Percentiles rank a stretch among this genome's conserved stretches.
Evolutionary conservation across 1,139 yeast species (phyloP).

Genomic region (Geotrichum fermentans): DNA sequence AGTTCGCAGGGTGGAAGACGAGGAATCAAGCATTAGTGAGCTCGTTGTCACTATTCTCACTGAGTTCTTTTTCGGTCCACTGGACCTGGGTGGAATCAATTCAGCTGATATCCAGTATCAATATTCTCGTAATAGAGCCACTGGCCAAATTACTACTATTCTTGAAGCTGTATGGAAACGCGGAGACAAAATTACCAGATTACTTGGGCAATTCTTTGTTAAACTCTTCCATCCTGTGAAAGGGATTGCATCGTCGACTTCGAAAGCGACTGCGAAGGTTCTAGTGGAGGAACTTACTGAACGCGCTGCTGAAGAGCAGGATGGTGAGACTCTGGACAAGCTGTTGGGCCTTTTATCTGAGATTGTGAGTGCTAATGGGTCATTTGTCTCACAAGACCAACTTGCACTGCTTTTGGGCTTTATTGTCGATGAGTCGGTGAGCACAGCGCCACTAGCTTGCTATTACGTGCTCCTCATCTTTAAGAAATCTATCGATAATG

Average conservation of each 20-base stretch:
- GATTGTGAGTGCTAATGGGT: constrained; percentile 48
- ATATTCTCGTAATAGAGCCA: constrained; percentile 7
- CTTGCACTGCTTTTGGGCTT: constrained; percentile 58
- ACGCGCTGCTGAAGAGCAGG: constrained; percentile 25
- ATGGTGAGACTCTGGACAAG: constrained; percentile 33
- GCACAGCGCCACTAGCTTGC: constrained; percentile 39
- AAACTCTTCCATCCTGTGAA: constrained; percentile 20
- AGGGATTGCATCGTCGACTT: constrained; percentile 23
- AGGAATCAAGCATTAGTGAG: constrained; percentile 55
- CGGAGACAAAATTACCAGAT: constrained; percentile 16
- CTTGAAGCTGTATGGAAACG: constrained; percentile 17
- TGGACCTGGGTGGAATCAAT: constrained; percentile 15
- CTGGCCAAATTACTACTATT: constrained; percentile 9
- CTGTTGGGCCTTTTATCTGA: constrained; percentile 49
- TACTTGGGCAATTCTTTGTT: constrained; percentile 19
- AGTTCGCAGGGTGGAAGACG: constrained; percentile 59
- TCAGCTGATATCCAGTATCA: constrained; percentile 16
- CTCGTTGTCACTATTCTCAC: constrained; percentile 43
- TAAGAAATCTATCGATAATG: constrained; percentile 45
- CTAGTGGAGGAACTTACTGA: constrained; percentile 26
- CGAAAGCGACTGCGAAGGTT: constrained; percentile 21
- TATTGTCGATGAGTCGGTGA: constrained; percentile 45
- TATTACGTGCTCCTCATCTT: constrained; percentile 53
- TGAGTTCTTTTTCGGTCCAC: constrained; percentile 44
- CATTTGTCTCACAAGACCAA: constrained; percentile 58